A percentile compares a stretch with the other conserved stretches of the same genome.
Evolutionary conservation across 2,329 filamentous ascomycete genomes (phyloP).

Genomic region (Colletotrichum eremochloae): DNA sequence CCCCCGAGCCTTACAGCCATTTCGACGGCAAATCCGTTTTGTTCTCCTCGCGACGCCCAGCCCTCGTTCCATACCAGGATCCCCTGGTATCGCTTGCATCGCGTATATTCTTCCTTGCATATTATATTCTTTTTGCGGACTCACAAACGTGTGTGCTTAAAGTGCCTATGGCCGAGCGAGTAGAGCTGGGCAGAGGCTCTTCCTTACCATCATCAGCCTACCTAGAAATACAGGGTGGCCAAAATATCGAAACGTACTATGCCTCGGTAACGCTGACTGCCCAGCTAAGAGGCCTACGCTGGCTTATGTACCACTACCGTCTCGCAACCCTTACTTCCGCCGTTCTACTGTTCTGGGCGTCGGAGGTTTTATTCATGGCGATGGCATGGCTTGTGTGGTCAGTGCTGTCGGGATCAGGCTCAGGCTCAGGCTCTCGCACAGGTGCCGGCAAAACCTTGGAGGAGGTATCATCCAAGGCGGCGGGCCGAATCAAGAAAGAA

Average conservation of each 20-base stretch:
- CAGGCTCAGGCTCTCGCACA: conserved; percentile 40
- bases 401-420: conserved; percentile 35
- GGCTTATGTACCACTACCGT: conserved; percentile 89
- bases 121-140: conserved; percentile 76
- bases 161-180: conserved; percentile 79
- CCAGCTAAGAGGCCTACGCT: conserved; percentile 80
- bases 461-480: neutral
- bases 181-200: conserved; percentile 69
- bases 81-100: conserved; percentile 73
- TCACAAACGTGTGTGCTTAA: conserved; percentile 73
- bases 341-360: conserved; percentile 80
- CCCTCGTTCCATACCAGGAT: conserved; percentile 84
- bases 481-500: conserved; percentile 45
- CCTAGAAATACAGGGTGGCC: conserved; percentile 77
- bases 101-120: conserved; percentile 73
- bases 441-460: conserved; percentile 42
- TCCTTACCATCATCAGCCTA: conserved; percentile 61
- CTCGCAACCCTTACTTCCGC: conserved; percentile 77
- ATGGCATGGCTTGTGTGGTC: conserved; percentile 73
- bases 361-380: conserved; percentile 77
- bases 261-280: conserved; percentile 79
- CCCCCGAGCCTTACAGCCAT: conserved; percentile 49
- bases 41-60: conserved; percentile 77
- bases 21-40: conserved; percentile 61
- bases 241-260: conserved; percentile 81